Base-by-base conservation (phyloP, 768 basidiomycete species). In the Tulasnella calospora region DNA sequence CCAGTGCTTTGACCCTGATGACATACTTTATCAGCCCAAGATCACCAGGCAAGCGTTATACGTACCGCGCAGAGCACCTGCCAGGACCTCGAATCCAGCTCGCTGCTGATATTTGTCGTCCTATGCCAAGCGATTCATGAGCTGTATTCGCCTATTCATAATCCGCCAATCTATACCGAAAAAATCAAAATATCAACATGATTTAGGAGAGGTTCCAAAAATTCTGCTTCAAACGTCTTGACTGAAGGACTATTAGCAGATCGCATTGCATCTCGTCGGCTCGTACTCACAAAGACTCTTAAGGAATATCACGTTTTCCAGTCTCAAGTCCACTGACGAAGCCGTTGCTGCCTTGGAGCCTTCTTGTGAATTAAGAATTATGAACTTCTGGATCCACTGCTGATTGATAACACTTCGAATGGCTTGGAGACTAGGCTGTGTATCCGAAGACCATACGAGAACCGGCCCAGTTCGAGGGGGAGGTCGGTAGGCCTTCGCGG, bases 1-100 rank as follows among this genome's bases (percentile, higher is more conserved):
- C 95, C 96, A 97, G 82, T 96, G 93, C 83, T 95, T 95, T 19
- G 92, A 90, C 44, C 94, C 93, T 92, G 79, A 57, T 33, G 15
- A 15, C 72, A 17, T 33, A 27, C 57, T 30, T 30, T 27, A 35
- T 75, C 74, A 78, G 55, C 17, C 69, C 51, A 33, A 47, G 71
- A 51, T 73, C 73, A 67, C n/a, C n/a, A 41, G 13, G 46, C 46
- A 30, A 67, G 69, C 61, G 21, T 12, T 78, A 33, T 40, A 71
- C 85, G 74, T 82, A 92, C 92, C 95, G 80, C 95, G 89, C 77
- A 94, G 84, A 71, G 95, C 82, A 30, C 95, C 95, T 46, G 89
- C 87, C 36, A 96, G 83, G 41, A 95, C 84, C 84, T 92, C 92
- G 74, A 90, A 91, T 35, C 91, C 91, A 38, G 93, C 93, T 35